phyloP scores from a whole-genome alignment of 2,329 filamentous ascomycete species.

The Fusarium dlaminii region DNA sequence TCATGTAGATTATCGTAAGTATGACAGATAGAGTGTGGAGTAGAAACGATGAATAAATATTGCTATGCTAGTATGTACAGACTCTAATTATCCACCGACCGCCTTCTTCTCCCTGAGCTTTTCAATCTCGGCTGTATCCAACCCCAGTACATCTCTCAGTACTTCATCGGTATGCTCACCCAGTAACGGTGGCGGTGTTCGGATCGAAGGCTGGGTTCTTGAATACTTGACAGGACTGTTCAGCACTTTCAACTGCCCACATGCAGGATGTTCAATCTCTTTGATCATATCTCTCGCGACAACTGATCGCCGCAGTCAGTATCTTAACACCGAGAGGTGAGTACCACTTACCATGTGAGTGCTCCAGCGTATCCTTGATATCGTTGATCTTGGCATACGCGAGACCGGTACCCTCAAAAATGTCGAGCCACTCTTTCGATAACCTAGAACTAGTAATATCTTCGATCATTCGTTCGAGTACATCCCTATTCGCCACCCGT shows the following conservation, averaged over 20 bases:
- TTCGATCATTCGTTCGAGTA: constrained; percentile 82
- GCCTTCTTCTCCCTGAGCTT: not conserved
- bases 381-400: constrained; percentile 94
- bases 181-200: constrained; percentile 81
- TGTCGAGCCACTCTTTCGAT: constrained; percentile 84
- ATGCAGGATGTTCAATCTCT: constrained; percentile 81
- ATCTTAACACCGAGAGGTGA: too few relatives aligned
- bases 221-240: constrained; percentile 96
- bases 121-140: fast-evolving
- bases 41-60: fast-evolving
- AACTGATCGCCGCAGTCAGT: too few relatives aligned
- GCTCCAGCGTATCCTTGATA: constrained; percentile 81
- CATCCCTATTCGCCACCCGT: constrained; percentile 73
- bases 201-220: constrained; percentile 76
- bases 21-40: fast-evolving
- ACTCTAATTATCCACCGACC: not conserved
- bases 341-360: constrained; percentile 73
- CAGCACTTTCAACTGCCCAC: constrained; percentile 85
- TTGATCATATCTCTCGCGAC: constrained; percentile 84
- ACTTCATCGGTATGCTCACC: constrained; percentile 88
- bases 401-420: constrained; percentile 87
- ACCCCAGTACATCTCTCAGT: constrained; percentile 48
- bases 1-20: not conserved
- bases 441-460: constrained; percentile 75
- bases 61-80: fast-evolving